Conservation (phyloP, 2,329 filamentous ascomycete species). For the Penicillium sp. region DNA sequence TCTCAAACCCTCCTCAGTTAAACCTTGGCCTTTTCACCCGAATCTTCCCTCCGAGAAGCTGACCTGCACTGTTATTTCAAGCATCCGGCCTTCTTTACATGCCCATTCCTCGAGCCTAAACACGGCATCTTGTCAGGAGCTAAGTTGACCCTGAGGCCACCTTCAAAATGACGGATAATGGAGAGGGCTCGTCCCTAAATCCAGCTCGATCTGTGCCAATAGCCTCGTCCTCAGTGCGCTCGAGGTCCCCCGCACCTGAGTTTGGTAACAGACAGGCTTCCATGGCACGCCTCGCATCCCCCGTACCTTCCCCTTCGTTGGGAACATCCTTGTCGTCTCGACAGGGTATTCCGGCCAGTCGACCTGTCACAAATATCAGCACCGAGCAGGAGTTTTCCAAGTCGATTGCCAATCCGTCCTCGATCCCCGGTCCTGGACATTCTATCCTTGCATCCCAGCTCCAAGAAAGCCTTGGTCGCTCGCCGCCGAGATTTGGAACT, state of each 20-base stretch:
- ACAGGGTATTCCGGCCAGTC: conserved; percentile 43
- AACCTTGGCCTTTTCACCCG: conserved; percentile 2
- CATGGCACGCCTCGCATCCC: conserved; percentile 57
- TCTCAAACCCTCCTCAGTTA: conserved; percentile 10
- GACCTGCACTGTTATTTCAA: neutral
- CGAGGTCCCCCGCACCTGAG: conserved; percentile 42
- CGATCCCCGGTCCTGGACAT: conserved; percentile 72
- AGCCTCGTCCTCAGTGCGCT: conserved; percentile 32
- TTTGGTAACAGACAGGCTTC: conserved; percentile 53
- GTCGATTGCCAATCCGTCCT: conserved; percentile 58
- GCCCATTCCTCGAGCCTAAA: neutral
- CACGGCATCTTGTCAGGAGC: neutral
- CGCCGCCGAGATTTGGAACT: conserved; percentile 43
- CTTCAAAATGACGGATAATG: conserved; percentile 36
- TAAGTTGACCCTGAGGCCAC: conserved; percentile 13
- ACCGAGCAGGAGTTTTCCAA: conserved; percentile 61
- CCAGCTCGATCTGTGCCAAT: conserved; percentile 35
- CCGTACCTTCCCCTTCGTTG: conserved; percentile 50
- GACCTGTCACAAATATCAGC: conserved; percentile 32
- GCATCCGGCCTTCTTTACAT: neutral
- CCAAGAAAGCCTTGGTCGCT: conserved; percentile 66
- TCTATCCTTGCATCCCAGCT: conserved; percentile 89
- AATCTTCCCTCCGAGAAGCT: neutral
- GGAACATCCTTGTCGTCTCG: conserved; percentile 36
- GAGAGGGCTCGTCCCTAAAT: conserved; percentile 39